Conservation (phyloP, 2,329 filamentous ascomycete species). For the Rasamsonia emersonii region DNA sequence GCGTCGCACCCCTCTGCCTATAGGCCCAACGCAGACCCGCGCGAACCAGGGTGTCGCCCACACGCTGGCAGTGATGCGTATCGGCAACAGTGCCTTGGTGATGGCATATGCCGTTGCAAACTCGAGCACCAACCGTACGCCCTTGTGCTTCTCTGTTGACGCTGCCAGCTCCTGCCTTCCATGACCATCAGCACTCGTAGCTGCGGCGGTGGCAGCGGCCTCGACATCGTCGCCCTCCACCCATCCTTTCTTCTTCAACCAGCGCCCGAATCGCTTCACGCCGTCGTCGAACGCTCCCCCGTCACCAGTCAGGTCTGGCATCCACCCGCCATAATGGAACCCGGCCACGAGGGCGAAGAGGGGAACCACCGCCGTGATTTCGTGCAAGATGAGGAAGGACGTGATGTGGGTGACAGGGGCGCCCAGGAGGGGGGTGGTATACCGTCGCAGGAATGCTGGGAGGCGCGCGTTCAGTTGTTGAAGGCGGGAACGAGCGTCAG, state of each 20-base stretch:
- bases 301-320: conserved; percentile 46
- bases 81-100: conserved; percentile 74
- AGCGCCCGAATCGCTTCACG: conserved; percentile 65
- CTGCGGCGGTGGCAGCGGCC: conserved; percentile 34
- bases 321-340: conserved; percentile 73
- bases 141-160: conserved; percentile 31
- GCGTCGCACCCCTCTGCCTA: conserved; percentile 31
- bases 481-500: conserved; percentile 22
- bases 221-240: conserved; percentile 43
- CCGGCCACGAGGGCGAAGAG: conserved; percentile 62
- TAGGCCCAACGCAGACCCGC: conserved; percentile 48
- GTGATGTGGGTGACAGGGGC: conserved; percentile 76
- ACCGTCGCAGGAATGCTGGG: conserved; percentile 59
- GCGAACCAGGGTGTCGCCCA: conserved; percentile 95
- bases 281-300: conserved; percentile 45
- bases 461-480: conserved; percentile 40
- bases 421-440: conserved; percentile 60
- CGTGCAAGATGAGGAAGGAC: conserved; percentile 83
- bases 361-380: conserved; percentile 78
- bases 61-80: conserved; percentile 67
- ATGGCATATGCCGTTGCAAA: conserved; percentile 86
- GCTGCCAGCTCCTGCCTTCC: conserved; percentile 13
- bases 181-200: conserved; percentile 17
- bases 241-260: conserved; percentile 73
- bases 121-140: conserved; percentile 50